Conservation (phyloP, 169 alveolate species). For the Plasmodium chabaudi region DNA sequence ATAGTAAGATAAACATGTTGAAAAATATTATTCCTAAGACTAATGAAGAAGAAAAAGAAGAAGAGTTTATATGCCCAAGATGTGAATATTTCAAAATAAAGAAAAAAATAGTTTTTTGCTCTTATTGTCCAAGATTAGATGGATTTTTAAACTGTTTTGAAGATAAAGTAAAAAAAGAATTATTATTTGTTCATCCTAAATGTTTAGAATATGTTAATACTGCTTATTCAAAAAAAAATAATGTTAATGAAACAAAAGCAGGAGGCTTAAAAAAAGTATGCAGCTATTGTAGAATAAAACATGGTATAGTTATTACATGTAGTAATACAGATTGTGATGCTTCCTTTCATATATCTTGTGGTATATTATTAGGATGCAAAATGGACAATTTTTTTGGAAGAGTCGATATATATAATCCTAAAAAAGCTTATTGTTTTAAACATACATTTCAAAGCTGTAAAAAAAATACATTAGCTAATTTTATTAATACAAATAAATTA, state of each 20-base stretch:
- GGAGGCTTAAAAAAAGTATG: slow-evolving; percentile 60
- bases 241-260: slow-evolving; percentile 33
- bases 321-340: slow-evolving; percentile 71
- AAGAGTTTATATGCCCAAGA: slow-evolving; percentile 67
- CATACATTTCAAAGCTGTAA: slow-evolving; percentile 69
- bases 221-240: slow-evolving; percentile 58
- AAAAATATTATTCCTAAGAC: not conserved
- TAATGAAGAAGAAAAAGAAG: slow-evolving; percentile 21
- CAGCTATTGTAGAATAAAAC: slow-evolving; percentile 70
- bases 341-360: slow-evolving; percentile 74
- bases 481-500: slow-evolving; percentile 68
- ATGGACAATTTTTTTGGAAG: slow-evolving; percentile 76
- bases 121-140: slow-evolving; percentile 74
- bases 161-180: slow-evolving; percentile 70
- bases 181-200: slow-evolving; percentile 71
- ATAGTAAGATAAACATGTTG: not conserved
- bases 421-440: slow-evolving; percentile 71
- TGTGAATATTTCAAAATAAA: slow-evolving; percentile 66
- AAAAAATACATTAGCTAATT: slow-evolving; percentile 33
- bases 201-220: slow-evolving; percentile 71
- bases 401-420: slow-evolving; percentile 74
- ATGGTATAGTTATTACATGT: slow-evolving; percentile 71
- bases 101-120: slow-evolving; percentile 52
- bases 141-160: slow-evolving; percentile 75
- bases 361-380: slow-evolving; percentile 64